A percentile compares a stretch with the other conserved stretches of the same genome.
Conservation (phyloP, 345 rosid genomes). For the Citropsis articulata region DNA sequence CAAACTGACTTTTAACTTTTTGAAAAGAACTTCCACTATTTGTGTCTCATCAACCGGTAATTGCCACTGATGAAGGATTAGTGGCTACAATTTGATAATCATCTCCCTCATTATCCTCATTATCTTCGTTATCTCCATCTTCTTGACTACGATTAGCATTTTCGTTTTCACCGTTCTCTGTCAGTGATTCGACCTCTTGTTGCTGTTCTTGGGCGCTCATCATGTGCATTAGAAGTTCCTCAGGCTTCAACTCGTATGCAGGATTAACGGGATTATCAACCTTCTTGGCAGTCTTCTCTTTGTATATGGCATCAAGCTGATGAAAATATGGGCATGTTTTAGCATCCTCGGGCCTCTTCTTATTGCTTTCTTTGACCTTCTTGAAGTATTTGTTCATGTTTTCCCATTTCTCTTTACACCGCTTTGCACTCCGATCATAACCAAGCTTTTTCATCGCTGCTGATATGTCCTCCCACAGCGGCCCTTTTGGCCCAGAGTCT, state of each 20-base stretch:
- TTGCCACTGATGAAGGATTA: slow-evolving; percentile 32
- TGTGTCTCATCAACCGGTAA: slow-evolving; percentile 28
- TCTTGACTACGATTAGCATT: slow-evolving; percentile 31
- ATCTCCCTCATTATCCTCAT: slow-evolving; percentile 22
- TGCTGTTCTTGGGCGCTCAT: slow-evolving; percentile 36
- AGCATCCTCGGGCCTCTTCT: slow-evolving; percentile 66
- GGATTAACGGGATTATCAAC: slow-evolving; percentile 22
- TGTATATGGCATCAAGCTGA: slow-evolving; percentile 68
- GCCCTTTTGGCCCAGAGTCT: slow-evolving; percentile 68
- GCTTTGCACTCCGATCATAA: slow-evolving; percentile 66
- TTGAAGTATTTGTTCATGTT: slow-evolving; percentile 94
- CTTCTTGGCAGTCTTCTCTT: slow-evolving; percentile 42
- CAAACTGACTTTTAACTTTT: slow-evolving; percentile 11
- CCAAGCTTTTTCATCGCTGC: slow-evolving; percentile 62
- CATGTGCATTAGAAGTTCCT: slow-evolving; percentile 54
- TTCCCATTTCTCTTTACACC: slow-evolving; percentile 99
- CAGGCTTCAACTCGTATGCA: slow-evolving; percentile 38
- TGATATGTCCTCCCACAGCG: slow-evolving; percentile 91
- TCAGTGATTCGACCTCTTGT: slow-evolving; percentile 27
- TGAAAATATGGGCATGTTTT: slow-evolving; percentile 88
- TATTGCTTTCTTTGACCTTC: slow-evolving; percentile 78
- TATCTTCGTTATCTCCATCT: slow-evolving; percentile 20
- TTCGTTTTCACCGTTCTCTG: slow-evolving; percentile 33
- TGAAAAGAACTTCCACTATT: neutral
- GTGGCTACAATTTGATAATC: slow-evolving; percentile 26